These are phyloP conservation scores for Fraxinus sp. DNA, from an alignment of 305 asterid species.

Conservation along the genomic window DNA sequence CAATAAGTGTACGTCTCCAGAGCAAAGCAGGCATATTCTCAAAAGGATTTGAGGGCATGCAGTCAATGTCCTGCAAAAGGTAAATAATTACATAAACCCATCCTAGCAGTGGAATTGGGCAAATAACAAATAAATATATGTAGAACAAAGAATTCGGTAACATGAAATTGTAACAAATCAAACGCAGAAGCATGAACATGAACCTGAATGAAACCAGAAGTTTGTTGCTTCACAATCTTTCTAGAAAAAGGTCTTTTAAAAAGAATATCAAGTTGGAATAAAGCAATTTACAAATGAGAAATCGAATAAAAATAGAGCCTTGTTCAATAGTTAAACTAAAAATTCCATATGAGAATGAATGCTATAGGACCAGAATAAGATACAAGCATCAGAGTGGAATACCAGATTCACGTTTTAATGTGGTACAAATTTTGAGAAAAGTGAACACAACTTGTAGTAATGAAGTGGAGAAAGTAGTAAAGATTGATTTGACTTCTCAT, in stretches of 20 bases:
- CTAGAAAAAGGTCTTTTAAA: conserved; percentile 6
- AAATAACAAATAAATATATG: neutral
- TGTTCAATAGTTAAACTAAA: conserved; percentile 6
- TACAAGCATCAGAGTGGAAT: conserved; percentile 9
- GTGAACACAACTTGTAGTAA: neutral
- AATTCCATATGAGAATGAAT: conserved; percentile 9
- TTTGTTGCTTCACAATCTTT: conserved; percentile 9
- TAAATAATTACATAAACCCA: conserved; percentile 9
- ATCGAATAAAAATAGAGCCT: conserved; percentile 12
- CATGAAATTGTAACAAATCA: neutral
- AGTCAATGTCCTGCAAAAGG: conserved; percentile 48
- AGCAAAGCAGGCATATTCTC: conserved; percentile 44
- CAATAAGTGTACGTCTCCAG: conserved; percentile 31
- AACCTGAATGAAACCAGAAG: conserved; percentile 11
- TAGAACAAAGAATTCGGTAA: conserved; percentile 12
- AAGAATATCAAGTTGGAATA: neutral
- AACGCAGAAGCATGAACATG: conserved; percentile 3
- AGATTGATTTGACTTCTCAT: neutral
- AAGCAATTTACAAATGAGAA: conserved; percentile 3
- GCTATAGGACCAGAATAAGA: conserved; percentile 13
- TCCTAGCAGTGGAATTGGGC: neutral
- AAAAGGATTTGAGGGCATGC: conserved; percentile 52
- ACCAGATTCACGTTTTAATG: conserved; percentile 4
- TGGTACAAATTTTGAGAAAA: neutral
- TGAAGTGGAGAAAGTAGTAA: neutral